Evolutionary conservation across 1,284 basidiomycete species (phyloP), one percentile per base, ranked within the genome.

Genomic region (Tetrapyrgos nigripes): DNA sequence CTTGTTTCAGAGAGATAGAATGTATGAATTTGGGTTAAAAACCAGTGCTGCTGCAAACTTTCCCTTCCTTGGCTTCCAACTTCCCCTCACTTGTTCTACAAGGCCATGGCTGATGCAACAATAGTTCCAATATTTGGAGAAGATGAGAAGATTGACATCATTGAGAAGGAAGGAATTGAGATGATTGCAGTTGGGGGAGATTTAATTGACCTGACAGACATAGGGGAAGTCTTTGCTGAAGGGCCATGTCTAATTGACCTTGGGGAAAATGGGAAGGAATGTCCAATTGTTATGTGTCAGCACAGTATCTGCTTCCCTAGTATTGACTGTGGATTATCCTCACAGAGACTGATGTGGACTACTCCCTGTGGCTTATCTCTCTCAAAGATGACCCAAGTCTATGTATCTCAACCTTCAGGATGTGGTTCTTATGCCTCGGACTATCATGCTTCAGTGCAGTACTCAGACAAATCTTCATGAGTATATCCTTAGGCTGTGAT

Each of bases 391-490:
- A n/a, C n/a, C n/a, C n/a, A n/a, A n/a, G n/a, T n/a, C n/a, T n/a
- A n/a, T n/a, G n/a, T n/a, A n/a, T n/a, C n/a, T n/a, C n/a, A 61
- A 79, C 77, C 0, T 77, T 80, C 60, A 65, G 78, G 4, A 76
- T 79, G 73, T 79, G 75, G 73, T 78, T 79, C 57, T 62, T 79
- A 5, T 84, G 66, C 71, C 73, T 76, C 70, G 84, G 84, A 3
- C 75, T 86, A 2, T 76, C 82, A 3, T 82, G 82, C 62, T 84
- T 86, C 68, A 82, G 80, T 17, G 77, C 84, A 33, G 83, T 86
- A 6, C 75, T 87, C 11, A 83, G 83, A n/a, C 82, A 84, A 66
- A 82, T 85, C 57, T 85, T 85, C 68, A 82, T 83, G 66, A 40
- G 80, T 72, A 31, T 11, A 24, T 35, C 14, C 31, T 28, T n/a